Evolutionary conservation across 441 rosid genomes (phyloP), one percentile per base, ranked within the genome.

Genomic region (Euphorbia corollata): DNA sequence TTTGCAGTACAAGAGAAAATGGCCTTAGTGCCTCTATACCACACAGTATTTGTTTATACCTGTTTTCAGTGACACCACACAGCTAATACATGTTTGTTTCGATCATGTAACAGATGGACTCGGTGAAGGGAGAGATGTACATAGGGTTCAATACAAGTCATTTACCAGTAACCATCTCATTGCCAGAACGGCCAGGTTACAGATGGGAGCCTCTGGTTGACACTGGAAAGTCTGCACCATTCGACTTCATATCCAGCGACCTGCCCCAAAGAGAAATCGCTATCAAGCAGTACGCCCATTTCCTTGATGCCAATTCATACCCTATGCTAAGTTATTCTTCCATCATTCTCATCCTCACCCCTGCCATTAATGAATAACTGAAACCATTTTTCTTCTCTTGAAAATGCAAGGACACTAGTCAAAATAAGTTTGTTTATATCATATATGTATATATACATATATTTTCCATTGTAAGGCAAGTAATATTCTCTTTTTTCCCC

Each of bases 241-340:
- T 71, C 55, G 92, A 94, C 82, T 87, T 86, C 82, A 82, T 94
- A 69, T 73, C 91, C 5, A 32, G 45, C 0, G 88, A 89, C 15
- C 64, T 85, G 24, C 89, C 88, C 1, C 83, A 74, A 64, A 87
- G 84, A 75, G 87, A 79, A 8, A 77, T 80, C 5, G 93, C 92
- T 1, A 65, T 86, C 53, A 80, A 74, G 70, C 97, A 91, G 68
- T 89, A 84, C 63, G 45, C 80, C 22, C 89, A 86, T 70, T 94
- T 94, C 80, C 90, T 94, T 6, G 95, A 94, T 70, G 80, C 82
- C 60, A 86, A 86, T 77, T 68, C 84, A n/a, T 94, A 94, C 63
- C 99, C 97, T 20, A 91, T 94, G 89, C 90, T 85, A 53, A 85
- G 91, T 73, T 91, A 91, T 73, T 91, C 97, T 64, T 83, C 97